These are phyloP conservation scores for Teunomyces stri DNA, from an alignment of 805 yeast species.

Conservation along the genomic window DNA sequence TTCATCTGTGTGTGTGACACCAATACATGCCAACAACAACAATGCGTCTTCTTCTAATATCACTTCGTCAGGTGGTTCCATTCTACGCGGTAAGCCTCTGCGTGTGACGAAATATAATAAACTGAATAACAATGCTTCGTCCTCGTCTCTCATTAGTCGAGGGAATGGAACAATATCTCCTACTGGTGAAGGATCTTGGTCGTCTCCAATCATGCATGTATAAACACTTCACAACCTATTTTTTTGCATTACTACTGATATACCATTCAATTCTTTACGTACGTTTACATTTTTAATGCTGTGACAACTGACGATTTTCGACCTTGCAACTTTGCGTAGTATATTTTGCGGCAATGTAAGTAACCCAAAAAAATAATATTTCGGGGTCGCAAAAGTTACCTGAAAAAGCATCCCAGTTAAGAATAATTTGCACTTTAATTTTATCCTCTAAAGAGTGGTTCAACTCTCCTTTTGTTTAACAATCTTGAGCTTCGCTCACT, in stretches of 20 bases:
- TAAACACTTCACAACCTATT: background rate
- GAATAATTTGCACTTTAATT: too few species aligned
- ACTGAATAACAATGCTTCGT: background rate
- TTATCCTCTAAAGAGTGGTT: too few species aligned
- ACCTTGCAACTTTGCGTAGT: background rate
- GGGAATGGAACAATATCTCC: slow-evolving; percentile 1
- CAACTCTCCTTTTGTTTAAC: too few species aligned
- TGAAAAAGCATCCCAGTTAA: background rate
- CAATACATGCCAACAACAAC: slow-evolving; percentile 16
- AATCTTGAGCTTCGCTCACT: too few species aligned
- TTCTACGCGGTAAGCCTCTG: slow-evolving; percentile 9
- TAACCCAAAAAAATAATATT: background rate
- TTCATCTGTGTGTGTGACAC: slow-evolving; percentile 21
- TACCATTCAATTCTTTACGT: slow-evolving; percentile 3
- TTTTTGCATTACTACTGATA: slow-evolving; percentile 3
- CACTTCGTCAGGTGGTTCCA: slow-evolving; percentile 2
- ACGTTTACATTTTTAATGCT: background rate
- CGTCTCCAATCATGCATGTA: slow-evolving; percentile 15
- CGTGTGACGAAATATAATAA: slow-evolving; percentile 8
- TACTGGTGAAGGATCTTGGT: slow-evolving; percentile 8
- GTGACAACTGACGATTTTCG: background rate
- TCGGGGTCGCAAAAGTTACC: background rate
- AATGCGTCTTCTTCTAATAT: slow-evolving; percentile 5
- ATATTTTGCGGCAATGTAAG: background rate
- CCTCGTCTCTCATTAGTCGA: background rate